Evolutionary conservation across 2,329 filamentous ascomycete species (phyloP).

Genomic region (Xylaria hypoxylon): DNA sequence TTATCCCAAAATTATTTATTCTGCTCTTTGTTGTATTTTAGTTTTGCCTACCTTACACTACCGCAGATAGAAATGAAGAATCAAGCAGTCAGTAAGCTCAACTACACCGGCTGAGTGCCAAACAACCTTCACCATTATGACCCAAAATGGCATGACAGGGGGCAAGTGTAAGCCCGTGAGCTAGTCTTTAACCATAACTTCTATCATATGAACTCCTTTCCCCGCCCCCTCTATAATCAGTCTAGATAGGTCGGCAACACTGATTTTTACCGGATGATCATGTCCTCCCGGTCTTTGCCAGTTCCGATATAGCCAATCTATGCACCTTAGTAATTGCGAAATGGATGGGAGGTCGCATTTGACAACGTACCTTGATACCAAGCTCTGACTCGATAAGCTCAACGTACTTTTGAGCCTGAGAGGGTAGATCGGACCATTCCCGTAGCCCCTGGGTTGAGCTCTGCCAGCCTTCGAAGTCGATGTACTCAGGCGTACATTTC

Average conservation of each 20-base stretch:
- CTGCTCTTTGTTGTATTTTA: no score
- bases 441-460: constrained; percentile 62
- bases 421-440: constrained; percentile 63
- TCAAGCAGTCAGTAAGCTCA: background rate
- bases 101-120: background rate
- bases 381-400: constrained; percentile 51
- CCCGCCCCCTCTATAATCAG: constrained; percentile 16
- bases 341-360: background rate
- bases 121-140: background rate
- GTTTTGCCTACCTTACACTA: no score
- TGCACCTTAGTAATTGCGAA: constrained; percentile 11
- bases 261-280: constrained; percentile 35
- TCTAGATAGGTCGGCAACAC: background rate
- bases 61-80: background rate
- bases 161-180: constrained; percentile 5
- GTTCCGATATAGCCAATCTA: constrained; percentile 43
- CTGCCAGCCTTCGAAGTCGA: constrained; percentile 68
- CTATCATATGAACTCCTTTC: constrained; percentile 30
- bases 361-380: constrained; percentile 31
- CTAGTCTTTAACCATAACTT: constrained; percentile 11
- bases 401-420: constrained; percentile 65
- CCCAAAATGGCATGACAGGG: background rate
- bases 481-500: constrained; percentile 62
- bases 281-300: constrained; percentile 42
- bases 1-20: no score